Evolutionary conservation across 2,329 filamentous ascomycete species (phyloP).

Genomic region (Neocatenulostroma microsporum): DNA sequence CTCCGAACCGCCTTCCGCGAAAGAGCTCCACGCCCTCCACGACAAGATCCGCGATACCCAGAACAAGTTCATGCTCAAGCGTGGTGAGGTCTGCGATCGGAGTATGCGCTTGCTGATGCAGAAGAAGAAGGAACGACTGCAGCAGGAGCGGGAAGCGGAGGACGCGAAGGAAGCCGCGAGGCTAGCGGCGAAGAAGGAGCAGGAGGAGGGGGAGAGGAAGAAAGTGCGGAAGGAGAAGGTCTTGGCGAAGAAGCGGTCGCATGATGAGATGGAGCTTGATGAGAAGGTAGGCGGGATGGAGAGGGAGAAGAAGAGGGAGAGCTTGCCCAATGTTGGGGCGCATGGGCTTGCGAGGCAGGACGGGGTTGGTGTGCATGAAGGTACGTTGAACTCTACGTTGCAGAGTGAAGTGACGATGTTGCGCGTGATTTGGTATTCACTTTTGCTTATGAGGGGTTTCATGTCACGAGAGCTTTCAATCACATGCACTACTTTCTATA

Average conservation of each 20-base stretch:
- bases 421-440: too few species aligned
- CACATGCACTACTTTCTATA: too few species aligned
- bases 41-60: constrained; percentile 55
- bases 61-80: constrained; percentile 37
- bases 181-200: constrained; percentile 29
- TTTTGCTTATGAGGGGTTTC: too few species aligned
- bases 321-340: constrained; percentile 49
- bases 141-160: constrained; percentile 47
- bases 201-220: constrained; percentile 14
- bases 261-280: constrained; percentile 33
- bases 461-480: too few species aligned
- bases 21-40: constrained; percentile 56
- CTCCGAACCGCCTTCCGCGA: constrained; percentile 46
- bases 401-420: too few species aligned
- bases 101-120: constrained; percentile 64
- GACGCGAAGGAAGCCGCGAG: constrained; percentile 45
- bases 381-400: too few species aligned
- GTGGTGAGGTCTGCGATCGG: constrained; percentile 61
- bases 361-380: constrained; percentile 53
- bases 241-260: constrained; percentile 19
- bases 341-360: constrained; percentile 59
- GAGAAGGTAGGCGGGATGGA: constrained; percentile 53
- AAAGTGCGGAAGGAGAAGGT: constrained; percentile 19
- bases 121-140: constrained; percentile 54
- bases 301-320: constrained; percentile 71